Evolutionary conservation across 2,329 filamentous ascomycete species (phyloP).

Genomic region (Thielaviopsis euricoi): DNA sequence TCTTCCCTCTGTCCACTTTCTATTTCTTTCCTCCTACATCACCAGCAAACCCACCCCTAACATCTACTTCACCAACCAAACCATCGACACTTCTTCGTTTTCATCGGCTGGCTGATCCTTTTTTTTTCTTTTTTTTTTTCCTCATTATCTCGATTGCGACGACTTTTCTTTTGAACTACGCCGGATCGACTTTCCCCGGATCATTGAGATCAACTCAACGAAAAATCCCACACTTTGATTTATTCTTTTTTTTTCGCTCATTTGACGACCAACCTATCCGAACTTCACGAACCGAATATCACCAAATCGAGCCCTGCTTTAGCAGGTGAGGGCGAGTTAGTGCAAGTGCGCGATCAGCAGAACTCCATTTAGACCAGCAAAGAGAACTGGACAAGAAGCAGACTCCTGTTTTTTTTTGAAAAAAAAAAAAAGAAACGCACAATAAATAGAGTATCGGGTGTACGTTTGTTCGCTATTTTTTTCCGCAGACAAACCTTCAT

Average conservation of each 20-base stretch:
- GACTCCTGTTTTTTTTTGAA: not conserved
- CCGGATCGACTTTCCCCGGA: conserved; percentile 8
- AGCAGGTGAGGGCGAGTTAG: conserved; percentile 9
- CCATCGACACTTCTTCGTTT: conserved; percentile 1
- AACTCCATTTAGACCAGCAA: not conserved
- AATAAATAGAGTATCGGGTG: conserved; percentile 1
- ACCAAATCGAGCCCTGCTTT: conserved; percentile 10
- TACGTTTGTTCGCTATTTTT: conserved; percentile 10
- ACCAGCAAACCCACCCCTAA: conserved; percentile 3
- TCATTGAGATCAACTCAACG: conserved; percentile 1
- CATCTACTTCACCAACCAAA: not conserved
- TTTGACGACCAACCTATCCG: not conserved
- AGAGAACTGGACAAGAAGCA: not conserved
- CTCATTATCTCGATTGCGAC: conserved; percentile 10
- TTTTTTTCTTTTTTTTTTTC: conserved; percentile 4
- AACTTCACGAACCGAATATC: not conserved
- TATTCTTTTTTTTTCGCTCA: not conserved
- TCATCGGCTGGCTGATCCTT: conserved; percentile 8
- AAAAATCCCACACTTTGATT: not conserved
- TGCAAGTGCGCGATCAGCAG: not conserved
- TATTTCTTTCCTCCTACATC: conserved; percentile 10
- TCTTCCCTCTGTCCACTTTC: conserved; percentile 5
- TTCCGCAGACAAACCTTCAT: conserved; percentile 5
- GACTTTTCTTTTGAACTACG: conserved; percentile 3
- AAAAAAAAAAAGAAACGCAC: not conserved